Conservation (phyloP, 495 filamentous ascomycete species). For the Lepraria neglecta region DNA sequence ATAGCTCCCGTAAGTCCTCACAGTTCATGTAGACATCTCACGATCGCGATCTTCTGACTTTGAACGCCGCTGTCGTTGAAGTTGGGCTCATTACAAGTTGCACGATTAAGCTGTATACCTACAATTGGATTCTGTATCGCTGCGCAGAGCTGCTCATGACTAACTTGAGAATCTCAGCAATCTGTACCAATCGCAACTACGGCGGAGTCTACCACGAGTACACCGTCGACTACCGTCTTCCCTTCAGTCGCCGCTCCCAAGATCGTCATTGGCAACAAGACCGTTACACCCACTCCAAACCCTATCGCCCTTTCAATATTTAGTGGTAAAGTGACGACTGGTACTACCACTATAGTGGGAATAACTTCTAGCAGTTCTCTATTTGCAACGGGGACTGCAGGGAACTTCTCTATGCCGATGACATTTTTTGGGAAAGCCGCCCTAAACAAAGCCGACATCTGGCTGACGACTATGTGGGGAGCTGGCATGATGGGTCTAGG, state of each 20-base stretch:
- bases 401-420: conserved; percentile 7
- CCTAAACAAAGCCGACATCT: conserved; percentile 14
- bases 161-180: conserved; percentile 8
- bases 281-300: conserved; percentile 21
- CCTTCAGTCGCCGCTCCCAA: conserved; percentile 19
- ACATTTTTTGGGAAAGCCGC: conserved; percentile 15
- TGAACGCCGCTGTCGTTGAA: background rate
- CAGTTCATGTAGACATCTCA: background rate
- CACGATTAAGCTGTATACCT: background rate
- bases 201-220: conserved; percentile 15
- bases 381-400: background rate
- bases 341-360: background rate
- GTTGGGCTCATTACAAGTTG: background rate
- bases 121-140: background rate
- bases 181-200: conserved; percentile 7
- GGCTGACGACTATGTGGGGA: conserved; percentile 18
- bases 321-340: conserved; percentile 12
- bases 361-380: conserved; percentile 4
- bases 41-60: background rate
- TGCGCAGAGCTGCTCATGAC: background rate
- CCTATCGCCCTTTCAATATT: conserved; percentile 22
- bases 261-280: conserved; percentile 27
- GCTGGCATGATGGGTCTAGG: conserved; percentile 19
- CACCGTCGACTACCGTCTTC: conserved; percentile 14
- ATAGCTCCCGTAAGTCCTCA: conserved; percentile 23